A percentile compares a stretch with the other conserved stretches of the same genome.
phyloP scores from a whole-genome alignment of 805 yeast genomes.

The Lipomyces kockii region DNA sequence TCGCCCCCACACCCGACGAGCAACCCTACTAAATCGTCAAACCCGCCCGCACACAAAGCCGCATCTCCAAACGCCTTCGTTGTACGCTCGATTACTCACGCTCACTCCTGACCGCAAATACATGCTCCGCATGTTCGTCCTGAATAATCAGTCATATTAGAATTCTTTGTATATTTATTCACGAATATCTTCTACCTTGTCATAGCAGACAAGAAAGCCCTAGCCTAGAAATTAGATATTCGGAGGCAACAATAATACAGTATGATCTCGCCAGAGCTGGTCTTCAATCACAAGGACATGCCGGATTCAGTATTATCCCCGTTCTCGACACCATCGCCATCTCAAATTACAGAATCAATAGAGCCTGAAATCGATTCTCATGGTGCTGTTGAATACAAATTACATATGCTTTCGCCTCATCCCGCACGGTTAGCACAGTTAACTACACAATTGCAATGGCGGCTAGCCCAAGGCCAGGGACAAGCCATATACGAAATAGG shows the following conservation, averaged over 20 bases:
- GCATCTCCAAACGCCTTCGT: no score
- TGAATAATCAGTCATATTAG: neutral
- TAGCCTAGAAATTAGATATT: neutral
- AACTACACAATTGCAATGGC: conserved; percentile 37
- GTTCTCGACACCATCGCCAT: conserved; percentile 8
- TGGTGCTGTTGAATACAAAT: conserved; percentile 37
- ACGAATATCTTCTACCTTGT: neutral
- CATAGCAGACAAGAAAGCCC: neutral
- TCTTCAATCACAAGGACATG: conserved; percentile 31
- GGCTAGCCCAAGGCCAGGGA: conserved; percentile 36
- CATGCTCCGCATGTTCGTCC: neutral
- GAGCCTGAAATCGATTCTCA: conserved; percentile 33
- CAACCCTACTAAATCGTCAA: no score
- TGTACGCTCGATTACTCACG: no score
- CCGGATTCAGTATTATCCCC: conserved; percentile 28
- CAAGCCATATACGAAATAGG: conserved; percentile 36
- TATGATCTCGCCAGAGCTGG: neutral
- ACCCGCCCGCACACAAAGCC: no score
- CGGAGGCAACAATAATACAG: neutral
- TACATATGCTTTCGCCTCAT: conserved; percentile 28
- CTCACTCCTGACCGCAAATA: no score
- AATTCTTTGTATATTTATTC: no score
- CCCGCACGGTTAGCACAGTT: conserved; percentile 36
- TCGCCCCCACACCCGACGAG: no score
- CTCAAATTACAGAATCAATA: neutral